These are phyloP conservation scores for Metschnikowia sp. DNA, from an alignment of 805 yeast genomes.

Conservation along the genomic window DNA sequence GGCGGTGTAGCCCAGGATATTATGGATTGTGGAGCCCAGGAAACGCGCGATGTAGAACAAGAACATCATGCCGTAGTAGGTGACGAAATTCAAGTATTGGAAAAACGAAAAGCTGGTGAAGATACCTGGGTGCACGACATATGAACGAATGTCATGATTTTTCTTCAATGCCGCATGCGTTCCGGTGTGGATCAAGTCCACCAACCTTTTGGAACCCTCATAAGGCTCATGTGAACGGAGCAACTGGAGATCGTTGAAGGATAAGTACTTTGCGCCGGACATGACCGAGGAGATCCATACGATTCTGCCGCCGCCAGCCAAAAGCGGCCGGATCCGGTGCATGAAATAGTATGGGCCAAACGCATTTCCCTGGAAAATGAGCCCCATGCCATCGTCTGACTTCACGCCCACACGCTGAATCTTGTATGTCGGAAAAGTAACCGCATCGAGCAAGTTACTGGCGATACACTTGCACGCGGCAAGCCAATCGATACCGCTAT, in stretches of 20 bases:
- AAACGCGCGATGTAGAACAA: conserved; percentile 80
- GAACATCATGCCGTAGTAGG: conserved; percentile 81
- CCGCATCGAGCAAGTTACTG: conserved; percentile 69
- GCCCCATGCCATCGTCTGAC: conserved; percentile 76
- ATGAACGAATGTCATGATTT: conserved; percentile 59
- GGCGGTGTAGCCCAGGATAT: conserved; percentile 82
- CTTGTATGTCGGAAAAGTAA: conserved; percentile 85
- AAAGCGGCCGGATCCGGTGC: conserved; percentile 55
- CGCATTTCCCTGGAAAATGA: conserved; percentile 93
- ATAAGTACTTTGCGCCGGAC: conserved; percentile 71
- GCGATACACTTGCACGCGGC: conserved; percentile 69
- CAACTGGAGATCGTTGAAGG: conserved; percentile 73
- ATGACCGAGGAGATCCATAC: conserved; percentile 86
- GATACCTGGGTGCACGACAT: conserved; percentile 90
- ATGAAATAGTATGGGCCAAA: conserved; percentile 90
- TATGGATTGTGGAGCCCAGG: conserved; percentile 85
- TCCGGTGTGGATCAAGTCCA: conserved; percentile 79
- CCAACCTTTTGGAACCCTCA: conserved; percentile 86
- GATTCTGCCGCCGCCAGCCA: conserved; percentile 62
- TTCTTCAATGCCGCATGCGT: conserved; percentile 50
- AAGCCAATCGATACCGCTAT: conserved; percentile 82
- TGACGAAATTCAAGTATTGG: conserved; percentile 69
- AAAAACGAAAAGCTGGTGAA: conserved; percentile 80
- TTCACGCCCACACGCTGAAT: conserved; percentile 75
- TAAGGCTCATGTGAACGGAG: conserved; percentile 64